Evolutionary conservation across 345 rosid genomes (phyloP).

Genomic region (Cardamine resedifolia): DNA sequence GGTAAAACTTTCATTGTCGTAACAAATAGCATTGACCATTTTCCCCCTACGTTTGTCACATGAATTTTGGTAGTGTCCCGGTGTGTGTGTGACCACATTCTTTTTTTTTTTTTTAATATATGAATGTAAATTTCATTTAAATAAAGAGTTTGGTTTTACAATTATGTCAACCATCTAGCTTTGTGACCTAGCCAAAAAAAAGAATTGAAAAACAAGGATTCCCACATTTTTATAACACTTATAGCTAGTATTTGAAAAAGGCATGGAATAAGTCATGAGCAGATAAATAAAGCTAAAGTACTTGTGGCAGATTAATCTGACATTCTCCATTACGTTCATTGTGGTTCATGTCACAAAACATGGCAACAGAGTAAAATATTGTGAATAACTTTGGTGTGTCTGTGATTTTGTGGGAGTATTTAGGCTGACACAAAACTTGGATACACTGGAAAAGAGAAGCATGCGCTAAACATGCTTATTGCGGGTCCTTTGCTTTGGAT

Average conservation of each 20-base stretch:
- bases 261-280: background rate
- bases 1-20: conserved; percentile 37
- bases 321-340: background rate
- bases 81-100: background rate
- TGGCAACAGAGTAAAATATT: background rate
- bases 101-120: too few relatives aligned
- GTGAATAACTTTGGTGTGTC: background rate
- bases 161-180: too few relatives aligned
- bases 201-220: too few relatives aligned
- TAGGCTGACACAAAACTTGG: conserved; percentile 57
- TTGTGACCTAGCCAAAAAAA: background rate
- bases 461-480: conserved; percentile 60
- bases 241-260: background rate
- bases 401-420: background rate
- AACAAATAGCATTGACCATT: background rate
- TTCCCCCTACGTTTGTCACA: background rate
- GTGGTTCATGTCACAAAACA: conserved; percentile 4
- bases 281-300: too few relatives aligned
- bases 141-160: background rate
- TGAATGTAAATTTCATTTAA: background rate
- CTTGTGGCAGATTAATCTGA: background rate
- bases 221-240: background rate
- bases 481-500: conserved; percentile 76
- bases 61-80: background rate
- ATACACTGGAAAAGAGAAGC: conserved; percentile 50